Evolutionary conservation across 2,329 filamentous ascomycete species (phyloP), one percentile per base, ranked within the genome.

Genomic region (Aschersonia sp.): DNA sequence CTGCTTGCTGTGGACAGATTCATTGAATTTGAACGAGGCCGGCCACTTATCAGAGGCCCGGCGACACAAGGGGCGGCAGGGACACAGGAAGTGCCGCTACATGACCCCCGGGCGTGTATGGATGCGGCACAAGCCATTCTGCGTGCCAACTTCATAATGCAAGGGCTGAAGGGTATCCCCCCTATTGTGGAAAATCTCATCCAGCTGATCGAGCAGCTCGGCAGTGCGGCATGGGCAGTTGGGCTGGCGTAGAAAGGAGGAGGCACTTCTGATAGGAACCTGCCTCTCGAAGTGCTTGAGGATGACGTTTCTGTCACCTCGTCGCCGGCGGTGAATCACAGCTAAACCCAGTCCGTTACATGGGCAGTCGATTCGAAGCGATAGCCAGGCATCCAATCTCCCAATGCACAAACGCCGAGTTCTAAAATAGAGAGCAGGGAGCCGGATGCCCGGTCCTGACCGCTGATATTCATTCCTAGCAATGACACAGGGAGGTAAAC

Each of bases 131-230:
- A 79, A 47, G 70, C 74, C 39, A 65, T 81, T 8, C 66, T 86
- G 51, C 63, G 67, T 32, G 60, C 65, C 40, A 79, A 81, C 58
- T 78, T 71, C 49, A 37, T 37, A 8, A 54, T 60, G 11, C 63
- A 59, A 1, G 63, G 62, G 1, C 61, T 66, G 32, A 69, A 71
- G 32, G 48, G 29, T 11, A 54, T 70, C 49, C 77, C 81, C 10
- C 74, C 80, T 1, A 69, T 87, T 43, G 79, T 84, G 1, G 80
- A 83, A 54, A 85, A 84, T 51, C 59, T 86, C 44, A 73, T 79
- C 43, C 71, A 77, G 43, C 62, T 86, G 53, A 73, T 86, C 55
- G 72, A 72, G 51, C 77, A 80, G 52, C 59, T 84, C 46, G 73
- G 74, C 4, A 67, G 69, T 53, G 73, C 73, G 4, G 71, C 73